A percentile compares a stretch with the other conserved stretches of the same genome.
These are phyloP conservation scores for Tolypocladium capitatum DNA, from an alignment of 2,329 filamentous ascomycete species.

Conservation along the genomic window DNA sequence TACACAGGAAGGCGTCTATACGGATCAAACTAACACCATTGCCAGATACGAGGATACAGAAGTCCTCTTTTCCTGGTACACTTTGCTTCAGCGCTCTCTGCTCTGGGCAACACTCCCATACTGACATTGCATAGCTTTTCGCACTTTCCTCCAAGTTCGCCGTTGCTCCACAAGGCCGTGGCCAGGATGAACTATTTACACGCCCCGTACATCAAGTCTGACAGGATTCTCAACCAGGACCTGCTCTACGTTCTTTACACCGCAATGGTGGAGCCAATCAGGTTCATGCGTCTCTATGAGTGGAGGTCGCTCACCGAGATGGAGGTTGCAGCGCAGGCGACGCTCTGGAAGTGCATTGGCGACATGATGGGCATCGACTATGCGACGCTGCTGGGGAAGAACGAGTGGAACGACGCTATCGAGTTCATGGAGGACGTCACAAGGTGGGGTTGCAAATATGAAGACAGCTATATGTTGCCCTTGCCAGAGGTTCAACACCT, in stretches of 20 bases:
- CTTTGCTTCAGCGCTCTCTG: background rate
- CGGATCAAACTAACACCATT: background rate
- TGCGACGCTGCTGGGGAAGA: constrained; percentile 19
- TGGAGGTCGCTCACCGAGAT: constrained; percentile 56
- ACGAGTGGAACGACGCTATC: constrained; percentile 33
- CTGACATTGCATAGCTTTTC: constrained; percentile 12
- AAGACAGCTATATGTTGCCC: constrained; percentile 44
- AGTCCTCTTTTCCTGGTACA: constrained; percentile 22
- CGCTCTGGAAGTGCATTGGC: constrained; percentile 59
- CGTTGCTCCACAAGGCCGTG: constrained; percentile 20
- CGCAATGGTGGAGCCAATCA: constrained; percentile 51
- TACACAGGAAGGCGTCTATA: background rate
- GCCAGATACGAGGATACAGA: constrained; percentile 28
- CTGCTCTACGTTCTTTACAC: constrained; percentile 32
- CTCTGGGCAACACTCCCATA: background rate
- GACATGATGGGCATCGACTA: constrained; percentile 55
- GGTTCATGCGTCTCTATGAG: constrained; percentile 53
- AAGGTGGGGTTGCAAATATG: constrained; percentile 41
- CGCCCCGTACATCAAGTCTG: constrained; percentile 19
- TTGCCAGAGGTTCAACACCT: constrained; percentile 32
- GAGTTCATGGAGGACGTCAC: constrained; percentile 37
- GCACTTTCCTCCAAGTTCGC: constrained; percentile 14
- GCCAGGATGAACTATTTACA: constrained; percentile 28
- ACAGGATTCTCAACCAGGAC: constrained; percentile 23
- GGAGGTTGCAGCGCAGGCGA: constrained; percentile 53